Base-by-base conservation (phyloP, 2,329 filamentous ascomycete species). In the Dothidotthia symphoricarpi region DNA sequence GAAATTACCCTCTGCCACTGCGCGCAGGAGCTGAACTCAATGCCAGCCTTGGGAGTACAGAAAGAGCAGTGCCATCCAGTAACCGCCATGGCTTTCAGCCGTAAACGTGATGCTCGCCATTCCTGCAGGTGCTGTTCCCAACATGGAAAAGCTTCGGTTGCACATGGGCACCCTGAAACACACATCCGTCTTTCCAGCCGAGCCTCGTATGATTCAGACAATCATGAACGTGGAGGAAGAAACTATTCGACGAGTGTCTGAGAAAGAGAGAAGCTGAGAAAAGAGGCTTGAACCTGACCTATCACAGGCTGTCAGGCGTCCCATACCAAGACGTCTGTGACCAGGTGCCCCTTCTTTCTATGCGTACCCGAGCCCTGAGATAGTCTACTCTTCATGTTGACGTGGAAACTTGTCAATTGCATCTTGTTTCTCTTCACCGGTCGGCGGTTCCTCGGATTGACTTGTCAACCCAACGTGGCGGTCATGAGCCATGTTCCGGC, bases 11-110 rank as follows among this genome's bases (percentile, higher is more conserved):
- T 13, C 35, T 16, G 17, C 17, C 31, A 27, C 17, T 28, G 28
- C 28, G 28, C 24, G 24, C 12, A 14, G 28, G 24, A 33, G 35
- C 35, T 43, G 40, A 43, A 22, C 28, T n/a, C n/a, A n/a, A 32
- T 19, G 16, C 24, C 10, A 16, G 14, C 25, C 24, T 12, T 26
- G n/a, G 31, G 25, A 17, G 11, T 28, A 39, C 32, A 25, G 29
- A 35, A 6, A 34, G 16, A 14, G 17, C 13, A 39, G n/a, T 43
- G 35, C 31, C 40, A 36, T 39, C 31, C 36, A 35, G 22, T 35
- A 13, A 19, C 28, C 22, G 19, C 19, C 16, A 19, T 12, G 7
- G 9, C 12, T 11, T 19, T 29, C 24, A 37, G 36, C 36, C 32
- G 31, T 12, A 22, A 11, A 14, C 19, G 10, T 29, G n/a, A 25